These are phyloP conservation scores for Pavlovales sp. DNA, from an alignment of 208 protist species.

Conservation along the genomic window DNA sequence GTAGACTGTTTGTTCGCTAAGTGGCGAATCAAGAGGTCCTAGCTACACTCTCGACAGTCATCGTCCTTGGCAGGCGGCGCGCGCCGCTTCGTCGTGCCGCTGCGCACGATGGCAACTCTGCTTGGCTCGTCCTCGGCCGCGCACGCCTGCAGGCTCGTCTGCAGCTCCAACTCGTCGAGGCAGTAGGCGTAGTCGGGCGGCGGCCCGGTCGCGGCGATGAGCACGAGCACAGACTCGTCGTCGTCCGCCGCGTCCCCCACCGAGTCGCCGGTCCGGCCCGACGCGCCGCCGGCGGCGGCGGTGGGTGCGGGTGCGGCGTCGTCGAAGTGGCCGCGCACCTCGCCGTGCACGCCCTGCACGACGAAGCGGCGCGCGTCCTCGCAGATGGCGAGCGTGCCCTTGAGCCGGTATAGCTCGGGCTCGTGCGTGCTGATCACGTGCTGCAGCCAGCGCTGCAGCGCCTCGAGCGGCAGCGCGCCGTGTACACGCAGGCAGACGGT, in stretches of 20 bases:
- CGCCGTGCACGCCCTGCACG: conserved; percentile 14
- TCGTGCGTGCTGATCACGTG: not conserved
- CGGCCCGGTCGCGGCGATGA: not conserved
- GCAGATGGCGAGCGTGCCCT: not conserved
- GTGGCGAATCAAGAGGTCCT: no score
- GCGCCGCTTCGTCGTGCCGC: not conserved
- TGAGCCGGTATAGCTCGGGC: conserved; percentile 14
- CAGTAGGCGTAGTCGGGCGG: not conserved
- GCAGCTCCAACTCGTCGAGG: not conserved
- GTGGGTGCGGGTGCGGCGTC: not conserved
- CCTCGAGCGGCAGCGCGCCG: not conserved
- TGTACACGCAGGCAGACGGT: not conserved
- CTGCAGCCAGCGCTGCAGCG: conserved; percentile 15
- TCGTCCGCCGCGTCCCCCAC: not conserved
- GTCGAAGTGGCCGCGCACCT: conserved; percentile 19
- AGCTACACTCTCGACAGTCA: no score
- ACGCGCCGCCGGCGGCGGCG: no score
- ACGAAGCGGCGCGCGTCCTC: not conserved
- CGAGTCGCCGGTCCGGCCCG: no score
- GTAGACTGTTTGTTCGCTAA: no score
- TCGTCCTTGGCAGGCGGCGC: no score
- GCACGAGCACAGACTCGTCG: not conserved
- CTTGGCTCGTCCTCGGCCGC: not conserved
- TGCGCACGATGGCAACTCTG: not conserved
- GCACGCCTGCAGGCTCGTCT: not conserved